These are phyloP conservation scores for Rubia peregrina DNA, from an alignment of 305 asterid genomes.

Conservation along the genomic window DNA sequence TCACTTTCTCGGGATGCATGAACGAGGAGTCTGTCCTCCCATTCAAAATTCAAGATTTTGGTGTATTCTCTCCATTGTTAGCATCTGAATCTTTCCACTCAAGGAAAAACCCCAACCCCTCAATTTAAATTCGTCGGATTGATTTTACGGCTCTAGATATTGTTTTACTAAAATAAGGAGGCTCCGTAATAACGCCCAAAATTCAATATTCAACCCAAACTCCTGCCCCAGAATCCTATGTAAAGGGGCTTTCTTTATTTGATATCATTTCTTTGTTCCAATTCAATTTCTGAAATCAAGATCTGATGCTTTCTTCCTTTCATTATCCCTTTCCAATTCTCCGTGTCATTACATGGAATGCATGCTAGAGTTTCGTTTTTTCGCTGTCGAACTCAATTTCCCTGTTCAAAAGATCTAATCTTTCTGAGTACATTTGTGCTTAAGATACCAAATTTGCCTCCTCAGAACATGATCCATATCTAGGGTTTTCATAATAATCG, in stretches of 20 bases:
- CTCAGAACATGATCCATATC: not conserved
- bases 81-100: slow-evolving; percentile 15
- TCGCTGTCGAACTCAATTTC: not conserved
- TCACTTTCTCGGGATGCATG: too few species aligned
- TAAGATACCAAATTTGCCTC: slow-evolving; percentile 3
- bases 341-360: not conserved
- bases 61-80: slow-evolving; percentile 15
- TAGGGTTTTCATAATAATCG: slow-evolving; percentile 16
- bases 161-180: not conserved
- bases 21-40: not conserved
- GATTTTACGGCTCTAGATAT: slow-evolving; percentile 4
- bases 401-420: slow-evolving; percentile 6
- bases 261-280: not conserved
- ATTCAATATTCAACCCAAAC: slow-evolving; percentile 15
- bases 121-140: not conserved
- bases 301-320: slow-evolving; percentile 15
- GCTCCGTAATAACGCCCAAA: not conserved
- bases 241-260: slow-evolving; percentile 9
- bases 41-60: slow-evolving; percentile 13
- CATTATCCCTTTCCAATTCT: not conserved
- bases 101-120: not conserved
- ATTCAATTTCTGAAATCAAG: slow-evolving; percentile 17
- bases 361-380: slow-evolving; percentile 5
- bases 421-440: not conserved
- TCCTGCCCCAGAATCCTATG: slow-evolving; percentile 18